Evolutionary conservation across 768 basidiomycete genomes (phyloP).

Genomic region (Boletus rubescentipes): DNA sequence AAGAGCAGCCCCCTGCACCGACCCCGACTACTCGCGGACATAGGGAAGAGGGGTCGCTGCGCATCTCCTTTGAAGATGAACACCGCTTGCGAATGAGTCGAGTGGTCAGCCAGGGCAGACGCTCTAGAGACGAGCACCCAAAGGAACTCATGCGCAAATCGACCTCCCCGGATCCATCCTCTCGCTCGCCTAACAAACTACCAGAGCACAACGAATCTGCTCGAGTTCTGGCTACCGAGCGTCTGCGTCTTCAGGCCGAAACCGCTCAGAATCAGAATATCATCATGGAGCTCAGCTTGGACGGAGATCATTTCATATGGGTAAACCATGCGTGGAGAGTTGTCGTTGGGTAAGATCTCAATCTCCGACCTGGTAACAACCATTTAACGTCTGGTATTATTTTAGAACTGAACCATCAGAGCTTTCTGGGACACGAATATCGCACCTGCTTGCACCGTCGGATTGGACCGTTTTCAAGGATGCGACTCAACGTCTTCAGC

Average conservation of each 20-base stretch:
- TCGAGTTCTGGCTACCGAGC: conserved; percentile 84
- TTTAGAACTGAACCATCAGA: conserved; percentile 84
- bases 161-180: conserved; percentile 36
- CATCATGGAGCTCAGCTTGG: conserved; percentile 90
- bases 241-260: conserved; percentile 86
- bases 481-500: conserved; percentile 79
- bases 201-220: conserved; percentile 69
- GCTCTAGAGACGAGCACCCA: conserved; percentile 56
- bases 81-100: conserved; percentile 46
- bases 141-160: conserved; percentile 46
- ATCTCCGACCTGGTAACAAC: not conserved
- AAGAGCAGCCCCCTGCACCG: conserved; percentile 48
- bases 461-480: conserved; percentile 85
- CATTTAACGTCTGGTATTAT: conserved; percentile 14
- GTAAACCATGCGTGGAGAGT: conserved; percentile 94
- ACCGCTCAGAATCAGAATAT: conserved; percentile 95
- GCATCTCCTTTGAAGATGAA: conserved; percentile 32
- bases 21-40: conserved; percentile 39
- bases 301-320: conserved; percentile 95
- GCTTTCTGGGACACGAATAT: conserved; percentile 76
- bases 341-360: conserved; percentile 74
- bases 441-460: conserved; percentile 71
- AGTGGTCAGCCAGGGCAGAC: conserved; percentile 50
- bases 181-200: conserved; percentile 43
- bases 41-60: conserved; percentile 39